Conservation (phyloP, 441 rosid species). For the Croton setiger region DNA sequence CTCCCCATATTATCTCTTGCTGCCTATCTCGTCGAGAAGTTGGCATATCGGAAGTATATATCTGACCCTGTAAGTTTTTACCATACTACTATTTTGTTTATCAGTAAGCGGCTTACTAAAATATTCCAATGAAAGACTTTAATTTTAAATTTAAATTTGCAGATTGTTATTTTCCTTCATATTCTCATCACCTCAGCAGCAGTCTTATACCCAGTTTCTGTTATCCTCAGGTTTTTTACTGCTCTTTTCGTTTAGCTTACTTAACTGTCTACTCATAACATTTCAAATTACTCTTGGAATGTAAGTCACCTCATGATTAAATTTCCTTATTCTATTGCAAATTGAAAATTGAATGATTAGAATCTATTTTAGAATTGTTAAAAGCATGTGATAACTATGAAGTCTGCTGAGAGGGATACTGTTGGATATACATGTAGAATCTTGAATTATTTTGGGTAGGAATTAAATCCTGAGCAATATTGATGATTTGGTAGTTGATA, state of each 20-base stretch:
- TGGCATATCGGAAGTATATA: slow-evolving; percentile 54
- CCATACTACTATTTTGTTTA: slow-evolving; percentile 1
- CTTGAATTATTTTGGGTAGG: neutral
- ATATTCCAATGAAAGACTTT: neutral
- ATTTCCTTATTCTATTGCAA: neutral
- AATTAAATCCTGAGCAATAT: neutral
- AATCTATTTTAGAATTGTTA: neutral
- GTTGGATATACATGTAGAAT: neutral
- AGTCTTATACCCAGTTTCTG: slow-evolving; percentile 75
- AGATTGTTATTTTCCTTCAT: slow-evolving; percentile 70
- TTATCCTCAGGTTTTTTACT: slow-evolving; percentile 66
- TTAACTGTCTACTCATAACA: neutral
- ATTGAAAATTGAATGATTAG: neutral
- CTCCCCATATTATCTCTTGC: slow-evolving; percentile 76
- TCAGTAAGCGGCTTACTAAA: neutral
- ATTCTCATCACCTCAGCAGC: slow-evolving; percentile 63
- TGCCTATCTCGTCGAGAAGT: slow-evolving; percentile 74
- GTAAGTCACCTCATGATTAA: neutral
- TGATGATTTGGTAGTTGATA: neutral
- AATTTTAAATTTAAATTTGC: slow-evolving; percentile 25
- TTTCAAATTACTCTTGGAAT: neutral
- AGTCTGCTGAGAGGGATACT: neutral
- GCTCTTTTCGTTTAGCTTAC: neutral
- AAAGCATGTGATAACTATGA: neutral
- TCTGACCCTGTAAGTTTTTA: slow-evolving; percentile 60